A percentile compares a stretch with the other conserved stretches of the same genome.
phyloP scores from a whole-genome alignment of 169 alveolate species.

The Cryptosporidium muris region DNA sequence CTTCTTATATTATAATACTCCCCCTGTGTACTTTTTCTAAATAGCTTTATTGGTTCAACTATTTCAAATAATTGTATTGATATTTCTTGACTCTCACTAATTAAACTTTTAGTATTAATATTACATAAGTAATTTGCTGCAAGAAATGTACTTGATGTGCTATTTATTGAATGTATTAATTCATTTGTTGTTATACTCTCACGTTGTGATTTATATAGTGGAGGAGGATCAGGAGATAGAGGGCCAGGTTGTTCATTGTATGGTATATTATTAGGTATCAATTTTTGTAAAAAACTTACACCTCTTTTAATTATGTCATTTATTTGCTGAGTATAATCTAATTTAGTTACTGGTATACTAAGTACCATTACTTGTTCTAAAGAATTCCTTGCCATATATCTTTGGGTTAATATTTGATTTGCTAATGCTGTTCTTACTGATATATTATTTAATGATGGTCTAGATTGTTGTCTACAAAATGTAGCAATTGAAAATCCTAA shows the following conservation, averaged over 20 bases:
- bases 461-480: conserved; percentile 26
- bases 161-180: conserved; percentile 31
- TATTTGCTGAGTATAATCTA: background rate
- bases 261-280: conserved; percentile 26
- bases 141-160: conserved; percentile 48
- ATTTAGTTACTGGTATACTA: background rate
- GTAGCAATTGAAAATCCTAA: conserved; percentile 38
- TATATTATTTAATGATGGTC: conserved; percentile 34
- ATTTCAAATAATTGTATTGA: conserved; percentile 13
- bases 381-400: conserved; percentile 39
- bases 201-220: conserved; percentile 34
- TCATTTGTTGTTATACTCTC: conserved; percentile 42
- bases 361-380: conserved; percentile 34
- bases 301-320: conserved; percentile 13
- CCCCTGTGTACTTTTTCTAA: conserved; percentile 14
- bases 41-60: conserved; percentile 14
- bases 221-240: conserved; percentile 69
- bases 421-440: conserved; percentile 38
- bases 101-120: conserved; percentile 26
- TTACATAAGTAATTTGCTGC: conserved; percentile 64
- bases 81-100: background rate
- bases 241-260: conserved; percentile 66
- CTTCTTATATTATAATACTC: conserved; percentile 6
- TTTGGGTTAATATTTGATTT: conserved; percentile 49
- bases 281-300: background rate